These are phyloP conservation scores for Leishmania braziliensis DNA, from an alignment of 208 protist genomes.

Conservation along the genomic window DNA sequence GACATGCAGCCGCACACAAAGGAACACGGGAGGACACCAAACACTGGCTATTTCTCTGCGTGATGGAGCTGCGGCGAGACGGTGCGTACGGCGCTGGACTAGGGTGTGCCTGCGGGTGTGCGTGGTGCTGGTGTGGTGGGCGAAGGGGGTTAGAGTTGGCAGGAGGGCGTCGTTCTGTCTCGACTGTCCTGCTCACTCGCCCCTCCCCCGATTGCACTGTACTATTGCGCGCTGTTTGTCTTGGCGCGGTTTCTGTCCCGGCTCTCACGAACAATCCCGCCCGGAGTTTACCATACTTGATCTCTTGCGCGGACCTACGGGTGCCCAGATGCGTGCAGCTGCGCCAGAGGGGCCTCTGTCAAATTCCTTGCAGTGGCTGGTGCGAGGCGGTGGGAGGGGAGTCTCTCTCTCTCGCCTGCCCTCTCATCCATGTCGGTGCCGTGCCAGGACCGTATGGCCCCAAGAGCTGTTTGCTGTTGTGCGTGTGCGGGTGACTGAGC, in stretches of 20 bases:
- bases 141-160: neutral
- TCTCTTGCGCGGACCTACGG: slow-evolving; percentile 70
- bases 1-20: slow-evolving; percentile 8
- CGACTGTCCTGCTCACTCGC: neutral
- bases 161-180: neutral
- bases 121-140: neutral
- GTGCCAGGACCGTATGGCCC: slow-evolving; percentile 31
- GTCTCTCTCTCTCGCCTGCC: neutral
- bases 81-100: slow-evolving; percentile 3
- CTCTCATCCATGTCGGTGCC: slow-evolving; percentile 13
- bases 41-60: neutral
- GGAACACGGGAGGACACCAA: slow-evolving; percentile 16
- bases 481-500: neutral
- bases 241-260: neutral
- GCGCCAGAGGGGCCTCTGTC: slow-evolving; percentile 19
- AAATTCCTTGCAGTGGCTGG: slow-evolving; percentile 36
- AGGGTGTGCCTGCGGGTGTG: neutral
- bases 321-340: slow-evolving; percentile 40
- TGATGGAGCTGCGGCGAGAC: slow-evolving; percentile 8
- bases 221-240: neutral
- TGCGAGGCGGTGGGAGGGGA: neutral
- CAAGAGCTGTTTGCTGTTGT: slow-evolving; percentile 12
- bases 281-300: slow-evolving; percentile 53
- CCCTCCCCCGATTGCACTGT: neutral
- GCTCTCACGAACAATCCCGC: slow-evolving; percentile 72